Percentiles rank a stretch among this genome's conserved stretches.
phyloP scores from a whole-genome alignment of 2,329 filamentous ascomycete genomes.

The Nemania diffusa region DNA sequence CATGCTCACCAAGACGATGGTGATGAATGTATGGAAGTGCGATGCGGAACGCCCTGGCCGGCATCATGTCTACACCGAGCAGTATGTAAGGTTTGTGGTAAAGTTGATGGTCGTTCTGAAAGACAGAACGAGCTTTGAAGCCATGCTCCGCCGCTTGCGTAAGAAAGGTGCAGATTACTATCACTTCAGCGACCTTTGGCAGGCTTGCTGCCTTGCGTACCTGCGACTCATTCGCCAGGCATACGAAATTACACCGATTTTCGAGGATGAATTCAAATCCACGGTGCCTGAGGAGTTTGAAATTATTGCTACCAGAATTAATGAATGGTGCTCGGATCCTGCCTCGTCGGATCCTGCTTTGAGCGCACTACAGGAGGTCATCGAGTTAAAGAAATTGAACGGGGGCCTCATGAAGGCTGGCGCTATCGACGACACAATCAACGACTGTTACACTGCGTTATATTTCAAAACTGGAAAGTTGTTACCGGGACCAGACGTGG shows the following conservation, averaged over 20 bases:
- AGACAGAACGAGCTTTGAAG: slow-evolving; percentile 80
- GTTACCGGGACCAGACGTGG: slow-evolving; percentile 63
- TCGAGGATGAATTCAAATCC: slow-evolving; percentile 67
- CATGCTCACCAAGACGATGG: slow-evolving; percentile 93
- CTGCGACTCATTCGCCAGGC: slow-evolving; percentile 62
- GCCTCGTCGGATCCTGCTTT: slow-evolving; percentile 57
- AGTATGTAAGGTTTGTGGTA: slow-evolving; percentile 86
- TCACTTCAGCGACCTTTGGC: slow-evolving; percentile 70
- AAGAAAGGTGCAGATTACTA: slow-evolving; percentile 82
- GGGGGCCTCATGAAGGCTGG: slow-evolving; percentile 85
- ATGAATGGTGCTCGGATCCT: slow-evolving; percentile 62
- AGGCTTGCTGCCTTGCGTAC: slow-evolving; percentile 64
- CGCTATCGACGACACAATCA: slow-evolving; percentile 91
- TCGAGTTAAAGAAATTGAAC: slow-evolving; percentile 78
- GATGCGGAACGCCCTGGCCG: slow-evolving; percentile 84
- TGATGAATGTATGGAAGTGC: slow-evolving; percentile 94
- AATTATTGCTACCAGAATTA: slow-evolving; percentile 64
- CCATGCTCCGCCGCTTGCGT: slow-evolving; percentile 80
- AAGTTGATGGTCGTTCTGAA: slow-evolving; percentile 77
- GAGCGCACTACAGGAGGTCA: slow-evolving; percentile 66
- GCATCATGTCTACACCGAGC: slow-evolving; percentile 90
- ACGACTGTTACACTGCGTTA: slow-evolving; percentile 84
- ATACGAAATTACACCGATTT: slow-evolving; percentile 57
- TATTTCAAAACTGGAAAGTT: slow-evolving; percentile 74
- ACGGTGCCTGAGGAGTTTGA: slow-evolving; percentile 67